Evolutionary conservation across 176 grass and related monocot species (phyloP), one percentile per base, ranked within the genome.

Genomic region (Cocos nucifera): DNA sequence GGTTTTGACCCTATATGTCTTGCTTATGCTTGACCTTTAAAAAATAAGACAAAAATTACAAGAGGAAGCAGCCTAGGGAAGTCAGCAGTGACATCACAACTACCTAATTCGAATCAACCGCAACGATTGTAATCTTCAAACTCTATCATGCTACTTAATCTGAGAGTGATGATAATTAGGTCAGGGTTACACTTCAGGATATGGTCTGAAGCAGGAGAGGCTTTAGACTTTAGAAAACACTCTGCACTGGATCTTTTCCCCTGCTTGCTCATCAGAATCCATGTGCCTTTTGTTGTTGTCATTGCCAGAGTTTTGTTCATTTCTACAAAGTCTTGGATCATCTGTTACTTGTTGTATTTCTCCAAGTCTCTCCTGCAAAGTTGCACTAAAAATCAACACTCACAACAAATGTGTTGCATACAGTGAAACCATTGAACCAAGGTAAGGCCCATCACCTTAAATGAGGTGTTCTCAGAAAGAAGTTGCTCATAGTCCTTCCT

Each of bases 401-500:
- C 20, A 58, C 14, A 51, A 12, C 35, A 44, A 44, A 44, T 44
- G 35, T 44, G 35, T 44, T 12, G 10, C 35, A 44, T 44, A 44
- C 10, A 44, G 2, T 1, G 0, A 44, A 56, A 56, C 54, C 54
- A 22, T 20, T 56, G 19, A 56, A 56, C 19, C 54, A 56, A 22
- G 3, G 19, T 14, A 62, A 19, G 17, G 59, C 52, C 44, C 64
- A 65, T 10, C 54, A 92, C 94, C 87, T 89, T 92, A 24, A 93
- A 79, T 48, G 74, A 86, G 71, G 67, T 80, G 72, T 98, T 92
- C 65, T 89, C 78, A 56, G 81, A 81, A 62, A 77, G 70, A 78
- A 98, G 84, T 50, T 83, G 77, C 56, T 92, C 81, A 21, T 98
- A 89, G 19, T 92, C 93, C 64, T 88, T 89, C 78, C 73, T 98